phyloP scores from a whole-genome alignment of 73 alveolate genomes.

The Symbiodinium natans region DNA sequence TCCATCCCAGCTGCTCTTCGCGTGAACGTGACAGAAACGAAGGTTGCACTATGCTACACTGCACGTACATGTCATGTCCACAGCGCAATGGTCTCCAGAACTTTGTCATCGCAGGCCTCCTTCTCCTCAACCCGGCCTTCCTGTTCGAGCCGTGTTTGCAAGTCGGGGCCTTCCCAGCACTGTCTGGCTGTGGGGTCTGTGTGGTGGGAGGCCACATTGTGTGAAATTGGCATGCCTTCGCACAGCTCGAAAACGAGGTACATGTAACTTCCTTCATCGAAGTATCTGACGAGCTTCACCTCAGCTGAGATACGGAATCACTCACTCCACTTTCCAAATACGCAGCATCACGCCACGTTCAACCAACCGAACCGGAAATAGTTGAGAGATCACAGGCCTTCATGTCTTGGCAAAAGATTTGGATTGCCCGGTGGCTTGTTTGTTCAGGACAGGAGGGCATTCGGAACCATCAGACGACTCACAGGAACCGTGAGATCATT shows the following conservation, averaged over 20 bases:
- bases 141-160: conserved; percentile 37
- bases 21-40: no score
- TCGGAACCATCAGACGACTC: no score
- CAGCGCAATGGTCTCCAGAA: no score
- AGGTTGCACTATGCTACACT: no score
- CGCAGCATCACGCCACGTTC: not conserved
- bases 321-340: no score
- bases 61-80: no score
- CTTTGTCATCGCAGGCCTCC: conserved; percentile 55
- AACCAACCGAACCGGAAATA: not conserved
- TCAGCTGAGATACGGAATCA: not conserved
- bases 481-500: no score
- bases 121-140: conserved; percentile 41
- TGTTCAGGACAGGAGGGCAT: no score
- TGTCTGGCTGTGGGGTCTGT: not conserved
- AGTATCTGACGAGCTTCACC: conserved; percentile 65
- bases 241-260: conserved; percentile 66
- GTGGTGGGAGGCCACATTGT: not conserved
- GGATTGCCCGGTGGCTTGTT: no score
- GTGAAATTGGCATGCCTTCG: not conserved
- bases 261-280: conserved; percentile 57
- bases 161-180: conserved; percentile 36
- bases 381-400: not conserved
- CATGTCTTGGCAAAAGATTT: no score
- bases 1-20: not conserved